Evolutionary conservation across 441 rosid genomes (phyloP).

Genomic region (Adansonia rubrostipa): DNA sequence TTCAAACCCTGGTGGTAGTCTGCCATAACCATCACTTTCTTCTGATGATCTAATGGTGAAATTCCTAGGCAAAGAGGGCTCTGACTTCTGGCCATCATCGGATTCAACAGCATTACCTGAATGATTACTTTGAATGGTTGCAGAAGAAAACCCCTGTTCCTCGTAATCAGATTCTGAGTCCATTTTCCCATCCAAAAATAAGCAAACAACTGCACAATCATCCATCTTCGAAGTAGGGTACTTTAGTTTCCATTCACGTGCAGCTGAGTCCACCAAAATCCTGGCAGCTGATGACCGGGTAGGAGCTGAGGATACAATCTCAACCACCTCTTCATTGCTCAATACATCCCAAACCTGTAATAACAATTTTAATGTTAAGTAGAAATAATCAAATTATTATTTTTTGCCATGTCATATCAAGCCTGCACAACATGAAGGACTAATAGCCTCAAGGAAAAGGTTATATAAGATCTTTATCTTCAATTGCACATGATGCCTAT

Average conservation of each 20-base stretch:
- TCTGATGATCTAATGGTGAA: constrained; percentile 83
- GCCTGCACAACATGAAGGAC: not conserved
- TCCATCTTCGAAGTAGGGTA: constrained; percentile 98
- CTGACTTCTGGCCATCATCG: constrained; percentile 82
- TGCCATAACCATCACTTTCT: constrained; percentile 57
- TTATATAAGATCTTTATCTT: too few species aligned
- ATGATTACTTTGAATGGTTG: constrained; percentile 76
- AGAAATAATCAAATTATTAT: not conserved
- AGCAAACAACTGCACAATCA: constrained; percentile 97
- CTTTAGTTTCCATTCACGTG: constrained; percentile 88
- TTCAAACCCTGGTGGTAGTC: constrained; percentile 39
- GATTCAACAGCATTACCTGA: constrained; percentile 76
- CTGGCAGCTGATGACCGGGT: constrained; percentile 86
- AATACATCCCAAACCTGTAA: constrained; percentile 96
- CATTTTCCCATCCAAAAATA: constrained; percentile 94
- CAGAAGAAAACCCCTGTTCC: constrained; percentile 86
- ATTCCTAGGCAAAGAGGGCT: constrained; percentile 88
- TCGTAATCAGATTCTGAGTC: constrained; percentile 87
- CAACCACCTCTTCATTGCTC: constrained; percentile 97
- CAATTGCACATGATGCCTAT: not conserved
- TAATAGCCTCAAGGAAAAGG: not conserved
- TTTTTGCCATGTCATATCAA: not conserved
- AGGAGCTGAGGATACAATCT: constrained; percentile 79
- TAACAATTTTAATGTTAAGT: constrained; percentile 7
- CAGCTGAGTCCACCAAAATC: constrained; percentile 83